These are phyloP conservation scores for Pseudogymnoascus sp. DNA, from an alignment of 2,329 filamentous ascomycete species.

Conservation along the genomic window DNA sequence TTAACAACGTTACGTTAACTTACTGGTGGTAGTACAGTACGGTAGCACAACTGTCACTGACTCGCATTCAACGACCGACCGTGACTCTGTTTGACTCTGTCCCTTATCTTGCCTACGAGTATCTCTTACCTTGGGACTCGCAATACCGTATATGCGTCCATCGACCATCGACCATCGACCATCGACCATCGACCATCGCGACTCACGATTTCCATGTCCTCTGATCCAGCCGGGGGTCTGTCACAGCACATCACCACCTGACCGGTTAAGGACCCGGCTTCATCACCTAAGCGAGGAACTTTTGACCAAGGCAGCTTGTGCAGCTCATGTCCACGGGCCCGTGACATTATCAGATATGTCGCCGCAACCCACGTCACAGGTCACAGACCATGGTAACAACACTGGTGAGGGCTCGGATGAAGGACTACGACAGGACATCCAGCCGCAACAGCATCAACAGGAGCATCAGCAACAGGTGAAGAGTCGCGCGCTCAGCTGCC, in stretches of 20 bases:
- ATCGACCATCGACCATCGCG: neutral
- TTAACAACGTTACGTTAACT: too few species aligned
- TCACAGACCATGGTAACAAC: neutral
- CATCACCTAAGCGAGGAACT: neutral
- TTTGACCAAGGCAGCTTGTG: neutral
- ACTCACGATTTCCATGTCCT: neutral
- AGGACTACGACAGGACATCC: neutral
- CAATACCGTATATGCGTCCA: neutral
- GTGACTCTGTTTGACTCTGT: neutral
- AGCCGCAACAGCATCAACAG: neutral
- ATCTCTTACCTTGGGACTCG: neutral
- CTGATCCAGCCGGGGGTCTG: neutral
- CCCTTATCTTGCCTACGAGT: neutral
- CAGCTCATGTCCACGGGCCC: neutral
- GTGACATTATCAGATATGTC: neutral
- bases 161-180: neutral
- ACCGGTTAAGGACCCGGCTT: neutral
- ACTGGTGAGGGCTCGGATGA: neutral
- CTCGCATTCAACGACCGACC: neutral
- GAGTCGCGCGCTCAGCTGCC: constrained; percentile 26
- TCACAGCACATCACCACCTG: neutral
- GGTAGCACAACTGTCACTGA: neutral
- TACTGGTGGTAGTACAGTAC: neutral
- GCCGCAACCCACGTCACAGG: neutral
- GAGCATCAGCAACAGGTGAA: neutral